Conservation (phyloP, 1,139 yeast species). For the Debaryomyces sp. region DNA sequence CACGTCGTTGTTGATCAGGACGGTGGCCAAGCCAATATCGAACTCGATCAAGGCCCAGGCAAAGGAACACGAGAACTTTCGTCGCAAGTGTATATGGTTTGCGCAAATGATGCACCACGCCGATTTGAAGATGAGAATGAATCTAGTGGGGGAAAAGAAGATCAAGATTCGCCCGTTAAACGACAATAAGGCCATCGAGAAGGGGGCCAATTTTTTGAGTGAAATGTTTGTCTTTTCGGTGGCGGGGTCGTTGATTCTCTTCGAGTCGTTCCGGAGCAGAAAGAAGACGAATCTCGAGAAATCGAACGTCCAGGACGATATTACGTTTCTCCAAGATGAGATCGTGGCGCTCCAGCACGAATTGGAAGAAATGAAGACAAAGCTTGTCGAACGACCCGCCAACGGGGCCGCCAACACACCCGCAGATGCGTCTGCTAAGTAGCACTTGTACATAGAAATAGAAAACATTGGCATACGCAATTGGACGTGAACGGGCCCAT, state of each 20-base stretch:
- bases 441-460: conserved; percentile 1
- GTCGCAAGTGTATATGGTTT: conserved; percentile 60
- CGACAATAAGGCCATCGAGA: conserved; percentile 82
- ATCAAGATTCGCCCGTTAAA: conserved; percentile 74
- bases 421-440: not conserved
- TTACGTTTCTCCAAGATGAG: conserved; percentile 67
- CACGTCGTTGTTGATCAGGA: conserved; percentile 72
- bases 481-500: not conserved
- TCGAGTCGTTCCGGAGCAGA: conserved; percentile 70
- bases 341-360: conserved; percentile 60
- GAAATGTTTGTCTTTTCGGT: conserved; percentile 77
- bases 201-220: conserved; percentile 78
- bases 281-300: conserved; percentile 64
- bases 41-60: conserved; percentile 74
- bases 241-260: conserved; percentile 78
- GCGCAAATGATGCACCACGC: conserved; percentile 77
- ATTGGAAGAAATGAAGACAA: conserved; percentile 29
- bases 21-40: conserved; percentile 84
- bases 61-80: conserved; percentile 68
- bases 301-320: conserved; percentile 70
- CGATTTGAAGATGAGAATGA: conserved; percentile 65
- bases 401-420: not conserved
- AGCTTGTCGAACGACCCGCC: not conserved
- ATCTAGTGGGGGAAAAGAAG: conserved; percentile 61
- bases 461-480: not conserved